phyloP scores from a whole-genome alignment of 345 rosid genomes.

The Excoecaria agallocha region DNA sequence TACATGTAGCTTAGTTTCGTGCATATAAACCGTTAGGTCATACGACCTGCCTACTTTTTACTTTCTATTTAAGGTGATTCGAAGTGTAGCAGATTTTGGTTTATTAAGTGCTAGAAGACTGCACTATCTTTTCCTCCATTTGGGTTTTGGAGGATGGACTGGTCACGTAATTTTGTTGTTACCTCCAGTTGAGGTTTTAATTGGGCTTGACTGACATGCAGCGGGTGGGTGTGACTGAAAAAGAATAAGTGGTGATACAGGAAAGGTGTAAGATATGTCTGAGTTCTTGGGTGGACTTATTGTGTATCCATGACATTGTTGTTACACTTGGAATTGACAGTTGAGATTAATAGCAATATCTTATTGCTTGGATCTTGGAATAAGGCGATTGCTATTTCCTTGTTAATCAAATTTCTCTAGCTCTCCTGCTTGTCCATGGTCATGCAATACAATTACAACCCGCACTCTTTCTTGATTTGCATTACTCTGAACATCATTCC shows the following conservation, averaged over 20 bases:
- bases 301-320: background rate
- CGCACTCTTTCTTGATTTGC: constrained; percentile 11
- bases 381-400: constrained; percentile 4
- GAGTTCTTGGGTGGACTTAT: constrained; percentile 7
- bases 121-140: background rate
- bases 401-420: background rate
- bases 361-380: background rate
- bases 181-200: constrained; percentile 8
- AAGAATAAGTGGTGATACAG: constrained; percentile 5
- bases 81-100: background rate
- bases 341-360: constrained; percentile 4
- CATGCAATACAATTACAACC: background rate
- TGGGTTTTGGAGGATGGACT: constrained; percentile 3
- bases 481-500: constrained; percentile 13
- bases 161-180: background rate
- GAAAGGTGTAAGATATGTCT: constrained; percentile 4
- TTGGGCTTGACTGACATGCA: constrained; percentile 7
- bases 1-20: background rate
- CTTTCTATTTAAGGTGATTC: constrained; percentile 1
- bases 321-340: constrained; percentile 1
- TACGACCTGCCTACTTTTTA: too few species aligned
- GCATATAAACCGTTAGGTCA: too few species aligned
- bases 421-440: background rate
- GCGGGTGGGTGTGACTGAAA: constrained; percentile 5
- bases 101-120: constrained; percentile 9